These are phyloP conservation scores for Suillus paluster DNA, from an alignment of 768 basidiomycete genomes.

Conservation along the genomic window DNA sequence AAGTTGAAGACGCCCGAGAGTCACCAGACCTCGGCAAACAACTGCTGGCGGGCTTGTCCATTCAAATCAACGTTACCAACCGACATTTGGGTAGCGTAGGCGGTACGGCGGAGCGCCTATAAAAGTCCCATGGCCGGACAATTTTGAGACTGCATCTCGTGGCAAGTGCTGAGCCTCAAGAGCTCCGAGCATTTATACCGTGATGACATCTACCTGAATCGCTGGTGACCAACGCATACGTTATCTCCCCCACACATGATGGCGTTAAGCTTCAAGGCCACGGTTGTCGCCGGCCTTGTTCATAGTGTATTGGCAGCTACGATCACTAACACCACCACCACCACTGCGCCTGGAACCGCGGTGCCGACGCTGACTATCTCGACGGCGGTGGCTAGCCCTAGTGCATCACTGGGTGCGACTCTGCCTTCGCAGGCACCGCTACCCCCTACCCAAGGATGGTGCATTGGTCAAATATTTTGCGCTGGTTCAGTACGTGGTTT, in stretches of 20 bases:
- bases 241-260: conserved; percentile 18
- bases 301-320: conserved; percentile 20
- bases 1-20: not conserved
- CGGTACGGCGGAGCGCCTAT: not conserved
- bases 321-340: conserved; percentile 12
- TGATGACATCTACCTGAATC: not conserved
- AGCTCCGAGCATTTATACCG: not conserved
- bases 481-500: conserved; percentile 62
- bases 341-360: conserved; percentile 20
- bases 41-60: not conserved
- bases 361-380: conserved; percentile 47
- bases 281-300: conserved; percentile 19
- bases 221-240: not conserved
- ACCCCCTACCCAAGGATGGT: conserved; percentile 79
- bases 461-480: conserved; percentile 78
- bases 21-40: not conserved
- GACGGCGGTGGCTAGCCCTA: conserved; percentile 69
- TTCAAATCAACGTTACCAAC: not conserved
- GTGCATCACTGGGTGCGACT: conserved; percentile 51
- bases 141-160: not conserved
- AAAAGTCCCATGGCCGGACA: not conserved
- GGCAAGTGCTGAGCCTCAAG: not conserved
- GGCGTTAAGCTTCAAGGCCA: conserved; percentile 29
- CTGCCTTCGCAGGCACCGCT: conserved; percentile 68
- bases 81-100: not conserved